Base-by-base conservation (phyloP, 768 basidiomycete genomes). In the Termitomyces heimii region DNA sequence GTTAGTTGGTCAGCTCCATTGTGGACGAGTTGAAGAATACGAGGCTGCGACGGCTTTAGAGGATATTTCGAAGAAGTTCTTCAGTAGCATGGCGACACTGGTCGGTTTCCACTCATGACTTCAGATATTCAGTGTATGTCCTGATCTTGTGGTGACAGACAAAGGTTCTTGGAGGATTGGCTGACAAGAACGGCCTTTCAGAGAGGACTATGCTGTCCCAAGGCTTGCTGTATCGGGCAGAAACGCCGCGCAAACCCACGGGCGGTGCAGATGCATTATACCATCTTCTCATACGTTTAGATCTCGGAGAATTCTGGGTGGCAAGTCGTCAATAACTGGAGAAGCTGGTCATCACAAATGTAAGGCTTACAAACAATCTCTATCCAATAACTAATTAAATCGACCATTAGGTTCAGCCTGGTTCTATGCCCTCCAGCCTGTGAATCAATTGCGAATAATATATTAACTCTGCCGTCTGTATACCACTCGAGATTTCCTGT, bases 241-340 rank as follows among this genome's bases (percentile, higher is more conserved):
- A 69, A n/a, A 40, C 42, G 35, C 20, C 32, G 29, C 70, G 70
- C 31, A 67, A 66, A 31, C 72, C 79, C 0, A 72, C 75, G 16
- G 82, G 84, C 9, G 84, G 84, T 0, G 68, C 78, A 28, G 79
- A 81, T 34, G 76, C 81, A 22, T 66, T 88, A 54, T 74, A 79
- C 55, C 77, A 86, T 63, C 69, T 88, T 10, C 69, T 86, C 20
- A 66, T 81, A 18, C 75, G 78, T 34, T 65, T 86, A 35, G 82
- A 82, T 62, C 68, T 82, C 31, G 77, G 73, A 4, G 77, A 82
- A 7, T 88, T 84, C 84, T 87, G 86, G 86, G 63, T 68, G 10
- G 59, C 61, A 43, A 57, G 58, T 48, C 51, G 49, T 47, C 52
- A 60, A 60, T 59, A 60, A 34, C 14, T 49, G 31, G 24, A 10